These are phyloP conservation scores for Tritrichomonas musculus DNA, from an alignment of 208 protist genomes.

Conservation along the genomic window DNA sequence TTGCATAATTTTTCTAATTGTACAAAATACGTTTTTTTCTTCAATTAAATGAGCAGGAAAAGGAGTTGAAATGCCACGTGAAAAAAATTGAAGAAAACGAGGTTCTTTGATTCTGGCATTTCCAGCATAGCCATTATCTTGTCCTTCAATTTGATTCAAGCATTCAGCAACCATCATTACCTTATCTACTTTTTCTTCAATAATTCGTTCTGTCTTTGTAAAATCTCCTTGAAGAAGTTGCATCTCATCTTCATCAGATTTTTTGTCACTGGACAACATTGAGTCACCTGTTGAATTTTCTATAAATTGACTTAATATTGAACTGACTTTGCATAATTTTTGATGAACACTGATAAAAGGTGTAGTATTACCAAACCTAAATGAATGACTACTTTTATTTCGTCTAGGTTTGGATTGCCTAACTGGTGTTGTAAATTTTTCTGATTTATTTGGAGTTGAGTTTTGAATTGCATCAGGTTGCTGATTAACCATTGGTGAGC, in stretches of 20 bases:
- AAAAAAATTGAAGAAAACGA: not conserved
- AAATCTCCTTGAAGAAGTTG: not conserved
- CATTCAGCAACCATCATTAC: not conserved
- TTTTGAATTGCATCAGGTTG: too few species aligned
- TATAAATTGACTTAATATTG: not conserved
- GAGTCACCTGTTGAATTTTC: not conserved
- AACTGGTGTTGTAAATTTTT: too few species aligned
- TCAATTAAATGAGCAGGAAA: not conserved
- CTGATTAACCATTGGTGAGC: too few species aligned
- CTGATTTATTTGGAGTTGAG: too few species aligned
- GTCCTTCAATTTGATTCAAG: not conserved
- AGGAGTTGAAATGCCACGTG: not conserved
- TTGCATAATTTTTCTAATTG: not conserved
- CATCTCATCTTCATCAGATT: not conserved
- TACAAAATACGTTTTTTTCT: not conserved
- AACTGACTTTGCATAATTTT: not conserved
- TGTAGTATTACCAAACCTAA: too few species aligned
- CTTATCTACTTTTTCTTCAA: not conserved
- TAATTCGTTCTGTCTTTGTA: not conserved
- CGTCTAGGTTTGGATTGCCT: too few species aligned
- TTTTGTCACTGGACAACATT: not conserved
- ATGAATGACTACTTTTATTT: too few species aligned
- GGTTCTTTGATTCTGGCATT: not conserved
- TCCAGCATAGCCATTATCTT: not conserved
- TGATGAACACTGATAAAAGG: not conserved